Evolutionary conservation across 208 protist species (phyloP).

Genomic region (Trypanosoma vivax): DNA sequence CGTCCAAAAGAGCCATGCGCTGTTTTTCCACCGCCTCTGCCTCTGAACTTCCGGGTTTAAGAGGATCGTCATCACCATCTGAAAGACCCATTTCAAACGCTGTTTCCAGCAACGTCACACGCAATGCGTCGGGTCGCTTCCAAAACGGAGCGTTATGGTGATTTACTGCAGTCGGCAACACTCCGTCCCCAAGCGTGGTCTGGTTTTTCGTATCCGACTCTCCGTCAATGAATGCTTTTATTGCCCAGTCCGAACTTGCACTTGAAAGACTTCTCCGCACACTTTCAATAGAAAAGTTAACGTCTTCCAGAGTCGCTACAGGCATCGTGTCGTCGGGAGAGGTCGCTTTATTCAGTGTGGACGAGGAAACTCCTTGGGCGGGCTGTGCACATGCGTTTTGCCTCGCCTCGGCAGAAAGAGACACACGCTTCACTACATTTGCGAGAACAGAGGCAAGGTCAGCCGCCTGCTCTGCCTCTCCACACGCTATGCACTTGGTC

Average conservation of each 20-base stretch:
- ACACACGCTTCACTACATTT: constrained; percentile 28
- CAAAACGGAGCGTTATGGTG: too few species aligned
- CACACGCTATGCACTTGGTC: constrained; percentile 51
- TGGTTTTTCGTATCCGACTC: too few species aligned
- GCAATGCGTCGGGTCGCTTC: constrained; percentile 40
- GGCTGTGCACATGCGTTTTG: not conserved
- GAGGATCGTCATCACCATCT: constrained; percentile 26
- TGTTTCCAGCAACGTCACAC: constrained; percentile 74
- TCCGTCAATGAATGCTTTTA: constrained; percentile 19
- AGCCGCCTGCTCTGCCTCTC: constrained; percentile 47
- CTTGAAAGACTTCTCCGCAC: constrained; percentile 1
- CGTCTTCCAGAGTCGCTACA: not conserved
- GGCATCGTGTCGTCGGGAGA: not conserved
- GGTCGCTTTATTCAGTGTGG: not conserved
- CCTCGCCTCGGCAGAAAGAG: not conserved
- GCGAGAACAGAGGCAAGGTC: constrained; percentile 68
- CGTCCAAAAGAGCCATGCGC: constrained; percentile 55
- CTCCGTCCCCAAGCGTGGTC: too few species aligned
- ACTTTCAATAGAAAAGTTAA: constrained; percentile 9
- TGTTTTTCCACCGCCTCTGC: constrained; percentile 43
- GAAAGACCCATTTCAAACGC: constrained; percentile 66
- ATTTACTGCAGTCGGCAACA: too few species aligned
- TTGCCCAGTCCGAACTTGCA: constrained; percentile 14
- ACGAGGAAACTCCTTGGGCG: not conserved
- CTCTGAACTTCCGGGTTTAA: constrained; percentile 23